Evolutionary conservation across 495 filamentous ascomycete species (phyloP), one percentile per base, ranked within the genome.

Genomic region (Thermochaetoides thermophila): DNA sequence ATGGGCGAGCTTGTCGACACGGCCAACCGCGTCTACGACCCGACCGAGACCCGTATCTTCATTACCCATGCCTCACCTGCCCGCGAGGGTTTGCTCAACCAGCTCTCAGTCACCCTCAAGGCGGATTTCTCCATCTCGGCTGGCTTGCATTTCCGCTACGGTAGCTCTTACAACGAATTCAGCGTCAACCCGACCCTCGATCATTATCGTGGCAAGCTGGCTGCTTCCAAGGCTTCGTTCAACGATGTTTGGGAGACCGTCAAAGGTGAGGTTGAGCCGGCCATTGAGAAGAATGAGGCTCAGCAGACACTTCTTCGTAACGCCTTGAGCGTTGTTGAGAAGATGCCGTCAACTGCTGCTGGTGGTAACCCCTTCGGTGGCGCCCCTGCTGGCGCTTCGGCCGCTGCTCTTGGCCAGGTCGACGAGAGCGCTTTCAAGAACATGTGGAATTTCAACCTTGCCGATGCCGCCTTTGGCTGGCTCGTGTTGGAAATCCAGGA

Each of bases 371-470:
- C 91, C 0, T 96, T 96, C 49, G 89, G 91, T 36, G 89, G 89
- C 7, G 78, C 81, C 9, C 68, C 74, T 38, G 70, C 74, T n/a
- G 76, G 78, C 12, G 69, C 49, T 40, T 45, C 50, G 8, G 41
- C 70, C 17, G 73, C 72, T 15, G 68, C 56, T 26, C 76, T 76
- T 40, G 87, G 89, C 13, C 84, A 91, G 45, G 84, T 99, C 13
- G 89, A 99, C 47, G 89, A 99, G 61, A 93, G 86, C 42, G 89
- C 89, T 0, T 99, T 99, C 66, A 99, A 99, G 66, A 99, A 99
- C 48, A 96, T 96, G 91, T 99, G 89, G 89, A 99, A 99, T 60
- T 99, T 99, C 63, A 99, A 99, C 54, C 59, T 99, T 31, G 89
- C 89, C 14, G 89, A 99, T 61, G 89, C 89, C 22, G 91, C 89